These are phyloP conservation scores for Sindora glabra DNA, from an alignment of 306 rosid genomes.

Conservation along the genomic window DNA sequence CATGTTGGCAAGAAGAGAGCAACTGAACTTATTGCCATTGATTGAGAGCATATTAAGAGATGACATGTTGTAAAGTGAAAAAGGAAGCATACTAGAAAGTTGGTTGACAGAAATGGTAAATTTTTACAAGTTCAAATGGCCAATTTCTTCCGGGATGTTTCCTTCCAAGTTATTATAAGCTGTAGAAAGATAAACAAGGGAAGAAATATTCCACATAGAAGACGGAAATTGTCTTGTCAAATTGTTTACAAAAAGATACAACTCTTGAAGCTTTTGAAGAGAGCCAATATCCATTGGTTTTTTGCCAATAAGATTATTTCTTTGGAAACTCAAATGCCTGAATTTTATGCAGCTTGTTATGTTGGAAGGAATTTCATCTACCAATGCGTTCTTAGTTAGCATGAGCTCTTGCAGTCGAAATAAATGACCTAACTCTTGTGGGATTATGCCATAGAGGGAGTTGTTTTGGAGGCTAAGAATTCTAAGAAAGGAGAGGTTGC, in stretches of 20 bases:
- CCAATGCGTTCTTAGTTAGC: not conserved
- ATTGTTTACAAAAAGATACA: not conserved
- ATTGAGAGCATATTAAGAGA: no score
- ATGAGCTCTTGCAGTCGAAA: not conserved
- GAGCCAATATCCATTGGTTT: not conserved
- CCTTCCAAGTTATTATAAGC: not conserved
- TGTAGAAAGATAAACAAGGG: not conserved
- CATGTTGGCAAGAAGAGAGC: no score
- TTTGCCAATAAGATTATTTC: not conserved
- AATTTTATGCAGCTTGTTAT: not conserved
- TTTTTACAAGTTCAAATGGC: not conserved
- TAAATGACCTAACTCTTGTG: conserved; percentile 7
- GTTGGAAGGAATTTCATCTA: conserved; percentile 7
- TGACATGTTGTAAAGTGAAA: no score
- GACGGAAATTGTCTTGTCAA: conserved; percentile 8
- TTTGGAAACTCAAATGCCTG: not conserved
- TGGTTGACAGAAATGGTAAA: no score
- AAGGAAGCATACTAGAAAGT: no score
- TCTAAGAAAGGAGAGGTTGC: conserved; percentile 13
- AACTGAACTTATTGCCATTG: no score
- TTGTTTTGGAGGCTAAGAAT: not conserved
- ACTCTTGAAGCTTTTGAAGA: not conserved
- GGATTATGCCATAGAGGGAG: not conserved
- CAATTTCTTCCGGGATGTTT: not conserved
- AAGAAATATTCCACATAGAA: conserved; percentile 10